Conservation (phyloP, 148 eudicot species). For the Euryodendron excelsum region DNA sequence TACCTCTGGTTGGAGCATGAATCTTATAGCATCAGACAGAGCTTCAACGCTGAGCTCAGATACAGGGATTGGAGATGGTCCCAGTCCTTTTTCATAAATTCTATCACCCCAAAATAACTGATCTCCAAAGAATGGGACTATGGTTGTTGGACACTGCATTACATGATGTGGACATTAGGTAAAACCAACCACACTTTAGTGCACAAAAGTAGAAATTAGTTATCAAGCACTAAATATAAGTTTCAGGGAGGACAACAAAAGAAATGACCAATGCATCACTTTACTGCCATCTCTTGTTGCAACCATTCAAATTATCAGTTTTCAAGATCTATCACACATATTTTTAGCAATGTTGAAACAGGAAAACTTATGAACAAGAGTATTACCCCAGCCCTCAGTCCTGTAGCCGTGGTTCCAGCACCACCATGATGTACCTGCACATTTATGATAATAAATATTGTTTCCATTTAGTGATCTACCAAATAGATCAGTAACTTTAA, state of each 20-base stretch:
- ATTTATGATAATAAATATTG: not conserved
- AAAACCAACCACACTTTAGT: not conserved
- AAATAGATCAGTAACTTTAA: not conserved
- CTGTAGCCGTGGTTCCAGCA: constrained; percentile 95
- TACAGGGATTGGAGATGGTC: constrained; percentile 90
- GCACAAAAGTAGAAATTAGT: not conserved
- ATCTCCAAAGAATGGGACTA: constrained; percentile 95
- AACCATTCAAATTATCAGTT: too few relatives aligned
- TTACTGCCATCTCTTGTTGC: not conserved
- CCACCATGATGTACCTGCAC: constrained; percentile 79
- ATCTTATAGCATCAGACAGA: constrained; percentile 68
- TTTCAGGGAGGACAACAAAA: not conserved
- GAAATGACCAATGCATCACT: too few relatives aligned
- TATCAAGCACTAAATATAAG: not conserved
- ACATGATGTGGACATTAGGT: not conserved
- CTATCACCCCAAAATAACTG: constrained; percentile 96
- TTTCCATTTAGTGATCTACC: not conserved
- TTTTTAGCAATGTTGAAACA: too few relatives aligned
- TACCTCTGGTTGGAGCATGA: constrained; percentile 94
- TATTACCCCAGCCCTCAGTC: constrained; percentile 89
- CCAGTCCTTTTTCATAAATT: constrained; percentile 70
- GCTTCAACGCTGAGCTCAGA: constrained; percentile 58
- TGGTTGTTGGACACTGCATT: constrained; percentile 90
- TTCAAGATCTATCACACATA: too few relatives aligned
- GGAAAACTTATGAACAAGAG: not conserved